A percentile compares a stretch with the other conserved stretches of the same genome.
These are phyloP conservation scores for Fusarium kyushuense DNA, from an alignment of 2,329 filamentous ascomycete species.

Conservation along the genomic window DNA sequence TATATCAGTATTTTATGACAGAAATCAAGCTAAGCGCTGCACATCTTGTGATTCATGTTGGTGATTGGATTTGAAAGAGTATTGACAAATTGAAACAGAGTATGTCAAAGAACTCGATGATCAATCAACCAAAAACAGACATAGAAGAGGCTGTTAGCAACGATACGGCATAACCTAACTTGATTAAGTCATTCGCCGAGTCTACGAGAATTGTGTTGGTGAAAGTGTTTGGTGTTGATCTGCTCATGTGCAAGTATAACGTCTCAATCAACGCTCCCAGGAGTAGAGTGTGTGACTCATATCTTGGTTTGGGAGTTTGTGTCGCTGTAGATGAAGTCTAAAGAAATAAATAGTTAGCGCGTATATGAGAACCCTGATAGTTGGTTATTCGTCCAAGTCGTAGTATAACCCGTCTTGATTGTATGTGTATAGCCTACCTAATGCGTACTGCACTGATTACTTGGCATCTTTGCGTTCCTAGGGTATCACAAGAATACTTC, in stretches of 20 bases:
- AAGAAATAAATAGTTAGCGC: not conserved
- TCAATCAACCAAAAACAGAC: not conserved
- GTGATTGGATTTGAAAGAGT: not conserved
- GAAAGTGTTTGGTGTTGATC: not conserved
- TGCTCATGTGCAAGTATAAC: not conserved
- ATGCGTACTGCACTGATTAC: not conserved
- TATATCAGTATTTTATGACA: not conserved
- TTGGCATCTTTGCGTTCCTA: not conserved
- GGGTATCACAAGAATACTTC: not conserved
- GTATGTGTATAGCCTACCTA: not conserved
- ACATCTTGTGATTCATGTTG: slow-evolving; percentile 26
- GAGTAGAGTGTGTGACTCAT: not conserved
- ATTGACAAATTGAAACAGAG: not conserved
- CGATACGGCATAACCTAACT: not conserved
- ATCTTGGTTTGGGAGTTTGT: not conserved
- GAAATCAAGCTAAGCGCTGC: not conserved
- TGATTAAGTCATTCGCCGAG: not conserved
- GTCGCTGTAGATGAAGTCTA: not conserved
- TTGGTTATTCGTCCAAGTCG: not conserved
- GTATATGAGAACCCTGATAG: not conserved
- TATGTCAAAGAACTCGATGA: not conserved
- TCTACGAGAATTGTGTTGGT: not conserved
- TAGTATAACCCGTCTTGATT: not conserved
- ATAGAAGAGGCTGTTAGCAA: not conserved
- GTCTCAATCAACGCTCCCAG: not conserved